These are phyloP conservation scores for Botrytis medusae DNA, from an alignment of 2,329 filamentous ascomycete species.

Conservation along the genomic window DNA sequence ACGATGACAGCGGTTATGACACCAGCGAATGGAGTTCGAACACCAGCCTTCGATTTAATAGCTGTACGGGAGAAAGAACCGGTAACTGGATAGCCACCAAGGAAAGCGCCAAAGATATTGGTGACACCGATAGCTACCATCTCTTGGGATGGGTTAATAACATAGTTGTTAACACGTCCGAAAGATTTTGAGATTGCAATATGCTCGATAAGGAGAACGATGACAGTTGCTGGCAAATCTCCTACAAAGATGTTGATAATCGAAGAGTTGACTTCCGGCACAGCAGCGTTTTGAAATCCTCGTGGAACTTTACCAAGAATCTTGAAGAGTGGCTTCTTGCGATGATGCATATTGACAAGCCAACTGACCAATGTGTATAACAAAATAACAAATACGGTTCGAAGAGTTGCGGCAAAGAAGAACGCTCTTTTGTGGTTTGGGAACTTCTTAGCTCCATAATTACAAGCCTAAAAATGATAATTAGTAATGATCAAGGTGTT, in stretches of 20 bases:
- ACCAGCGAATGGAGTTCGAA: conserved; percentile 86
- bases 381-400: conserved; percentile 87
- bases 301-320: conserved; percentile 77
- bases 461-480: conserved; percentile 49
- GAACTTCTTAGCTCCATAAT: conserved; percentile 63
- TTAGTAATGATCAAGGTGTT: neutral
- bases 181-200: conserved; percentile 98
- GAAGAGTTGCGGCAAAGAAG: conserved; percentile 89
- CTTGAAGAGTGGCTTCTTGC: conserved; percentile 64
- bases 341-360: conserved; percentile 71
- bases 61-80: conserved; percentile 96
- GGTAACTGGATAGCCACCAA: conserved; percentile 88
- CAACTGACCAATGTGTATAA: conserved; percentile 91
- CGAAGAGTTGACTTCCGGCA: conserved; percentile 64
- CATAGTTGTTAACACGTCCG: conserved; percentile 92
- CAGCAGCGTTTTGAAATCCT: conserved; percentile 78
- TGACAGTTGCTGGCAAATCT: conserved; percentile 80
- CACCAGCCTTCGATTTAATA: conserved; percentile 95
- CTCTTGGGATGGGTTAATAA: conserved; percentile 92
- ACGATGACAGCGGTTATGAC: conserved; percentile 85
- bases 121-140: conserved; percentile 90
- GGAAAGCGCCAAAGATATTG: conserved; percentile 86
- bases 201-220: conserved; percentile 95
- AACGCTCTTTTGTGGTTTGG: conserved; percentile 70
- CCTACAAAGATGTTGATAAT: conserved; percentile 68